Conservation (phyloP, 345 rosid species). For the Bruguiera gymnorhiza region DNA sequence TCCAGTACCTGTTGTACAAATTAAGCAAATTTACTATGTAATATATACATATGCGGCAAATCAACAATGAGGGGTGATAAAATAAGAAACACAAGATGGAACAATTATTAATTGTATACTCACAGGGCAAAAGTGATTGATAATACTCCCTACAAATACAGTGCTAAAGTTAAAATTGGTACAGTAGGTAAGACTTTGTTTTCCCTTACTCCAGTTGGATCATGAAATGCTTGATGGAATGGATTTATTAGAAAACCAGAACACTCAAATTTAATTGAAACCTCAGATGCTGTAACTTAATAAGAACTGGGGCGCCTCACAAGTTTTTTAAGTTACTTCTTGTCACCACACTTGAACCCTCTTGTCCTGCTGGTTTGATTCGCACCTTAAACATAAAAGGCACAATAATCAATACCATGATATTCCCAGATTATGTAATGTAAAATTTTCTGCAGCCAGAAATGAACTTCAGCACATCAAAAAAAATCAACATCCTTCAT, state of each 20-base stretch:
- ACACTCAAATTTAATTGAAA: not conserved
- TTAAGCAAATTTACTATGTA: not conserved
- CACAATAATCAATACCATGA: too few relatives aligned
- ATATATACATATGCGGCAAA: not conserved
- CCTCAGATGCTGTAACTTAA: not conserved
- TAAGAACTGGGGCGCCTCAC: conserved; percentile 38
- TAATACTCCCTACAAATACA: too few relatives aligned
- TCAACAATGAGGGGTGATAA: not conserved
- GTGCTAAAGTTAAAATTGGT: too few relatives aligned
- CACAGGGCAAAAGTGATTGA: too few relatives aligned
- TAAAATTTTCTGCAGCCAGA: not conserved
- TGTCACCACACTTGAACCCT: conserved; percentile 62
- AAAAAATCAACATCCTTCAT: too few relatives aligned
- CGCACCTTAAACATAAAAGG: conserved; percentile 48
- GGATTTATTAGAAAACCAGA: not conserved
- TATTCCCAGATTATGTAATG: too few relatives aligned
- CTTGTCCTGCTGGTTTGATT: conserved; percentile 75
- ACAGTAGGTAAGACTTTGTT: too few relatives aligned
- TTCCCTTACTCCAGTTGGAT: too few relatives aligned
- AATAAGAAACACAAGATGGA: not conserved
- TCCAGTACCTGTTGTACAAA: conserved; percentile 70
- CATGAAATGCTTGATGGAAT: not conserved
- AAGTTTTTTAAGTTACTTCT: conserved; percentile 83
- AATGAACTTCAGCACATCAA: too few relatives aligned
- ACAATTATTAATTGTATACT: too few relatives aligned